phyloP scores from a whole-genome alignment of 1,139 yeast species.

The Geotrichum carabidarum region DNA sequence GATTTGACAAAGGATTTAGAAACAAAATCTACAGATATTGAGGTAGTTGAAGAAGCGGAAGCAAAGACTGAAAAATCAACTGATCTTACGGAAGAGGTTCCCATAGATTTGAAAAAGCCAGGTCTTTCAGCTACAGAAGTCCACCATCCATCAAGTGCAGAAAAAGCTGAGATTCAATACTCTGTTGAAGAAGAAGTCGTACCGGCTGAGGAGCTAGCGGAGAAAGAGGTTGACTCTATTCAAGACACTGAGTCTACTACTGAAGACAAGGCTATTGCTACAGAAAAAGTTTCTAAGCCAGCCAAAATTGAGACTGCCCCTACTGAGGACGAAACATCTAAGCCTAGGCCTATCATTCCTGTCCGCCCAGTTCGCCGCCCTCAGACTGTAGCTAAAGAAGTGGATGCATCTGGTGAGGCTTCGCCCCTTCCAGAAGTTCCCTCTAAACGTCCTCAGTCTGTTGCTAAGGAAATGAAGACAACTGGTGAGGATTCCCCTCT shows the following conservation, averaged over 20 bases:
- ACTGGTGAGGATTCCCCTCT: background rate
- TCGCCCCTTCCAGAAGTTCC: background rate
- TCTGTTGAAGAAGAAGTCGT: background rate
- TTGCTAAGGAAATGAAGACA: background rate
- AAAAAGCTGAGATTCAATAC: too few relatives aligned
- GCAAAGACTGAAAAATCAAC: background rate
- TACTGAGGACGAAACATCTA: background rate
- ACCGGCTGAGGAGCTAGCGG: background rate
- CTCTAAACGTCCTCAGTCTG: background rate
- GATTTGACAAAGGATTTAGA: background rate
- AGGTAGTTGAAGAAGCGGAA: background rate
- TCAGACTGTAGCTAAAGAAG: background rate
- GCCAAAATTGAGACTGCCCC: background rate
- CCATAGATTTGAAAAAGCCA: too few relatives aligned
- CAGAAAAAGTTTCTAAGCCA: background rate
- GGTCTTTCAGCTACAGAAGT: too few relatives aligned
- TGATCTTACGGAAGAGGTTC: too few relatives aligned
- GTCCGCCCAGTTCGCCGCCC: slow-evolving; percentile 5
- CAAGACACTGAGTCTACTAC: background rate
- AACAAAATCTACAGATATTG: background rate
- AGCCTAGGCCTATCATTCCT: slow-evolving; percentile 6
- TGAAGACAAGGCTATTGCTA: background rate
- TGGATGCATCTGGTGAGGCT: background rate
- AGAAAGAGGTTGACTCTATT: background rate
- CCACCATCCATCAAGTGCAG: too few relatives aligned